Conservation (phyloP, 768 basidiomycete genomes). For the Nidularia pulvinata region DNA sequence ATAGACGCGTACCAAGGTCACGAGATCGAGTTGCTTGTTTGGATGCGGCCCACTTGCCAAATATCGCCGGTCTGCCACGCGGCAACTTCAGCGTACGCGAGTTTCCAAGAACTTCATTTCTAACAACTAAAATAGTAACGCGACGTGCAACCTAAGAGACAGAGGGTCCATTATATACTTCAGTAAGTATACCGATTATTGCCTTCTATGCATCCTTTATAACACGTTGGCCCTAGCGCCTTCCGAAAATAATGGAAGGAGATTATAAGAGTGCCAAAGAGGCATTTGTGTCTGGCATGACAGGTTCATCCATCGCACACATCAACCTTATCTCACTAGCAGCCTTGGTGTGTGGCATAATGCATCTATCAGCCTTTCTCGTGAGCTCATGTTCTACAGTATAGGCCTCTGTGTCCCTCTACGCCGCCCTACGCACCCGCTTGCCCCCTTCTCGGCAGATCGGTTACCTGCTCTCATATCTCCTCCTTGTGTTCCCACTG, state of each 20-base stretch:
- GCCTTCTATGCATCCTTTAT: too few species aligned
- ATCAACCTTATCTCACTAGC: slow-evolving; percentile 65
- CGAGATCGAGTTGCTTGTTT: too few species aligned
- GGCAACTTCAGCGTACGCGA: too few species aligned
- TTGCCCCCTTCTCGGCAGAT: slow-evolving; percentile 31
- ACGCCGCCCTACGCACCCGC: slow-evolving; percentile 58
- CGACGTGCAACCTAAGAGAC: too few species aligned
- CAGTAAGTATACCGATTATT: too few species aligned
- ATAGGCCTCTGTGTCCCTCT: slow-evolving; percentile 73
- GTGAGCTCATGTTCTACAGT: not conserved
- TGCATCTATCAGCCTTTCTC: not conserved
- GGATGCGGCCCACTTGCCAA: too few species aligned
- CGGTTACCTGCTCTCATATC: slow-evolving; percentile 52
- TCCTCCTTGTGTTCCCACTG: slow-evolving; percentile 73
- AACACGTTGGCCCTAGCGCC: too few species aligned
- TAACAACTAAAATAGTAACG: too few species aligned
- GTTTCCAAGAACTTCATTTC: too few species aligned
- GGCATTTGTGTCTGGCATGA: slow-evolving; percentile 75
- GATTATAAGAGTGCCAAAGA: slow-evolving; percentile 80
- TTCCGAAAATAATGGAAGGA: not conserved
- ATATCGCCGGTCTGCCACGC: too few species aligned
- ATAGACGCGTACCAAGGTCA: too few species aligned
- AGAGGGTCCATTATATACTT: too few species aligned
- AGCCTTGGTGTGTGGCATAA: slow-evolving; percentile 22
- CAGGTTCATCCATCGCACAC: slow-evolving; percentile 67